Evolutionary conservation across 805 yeast genomes (phyloP).

Genomic region (Kluyveromyces starmeri): DNA sequence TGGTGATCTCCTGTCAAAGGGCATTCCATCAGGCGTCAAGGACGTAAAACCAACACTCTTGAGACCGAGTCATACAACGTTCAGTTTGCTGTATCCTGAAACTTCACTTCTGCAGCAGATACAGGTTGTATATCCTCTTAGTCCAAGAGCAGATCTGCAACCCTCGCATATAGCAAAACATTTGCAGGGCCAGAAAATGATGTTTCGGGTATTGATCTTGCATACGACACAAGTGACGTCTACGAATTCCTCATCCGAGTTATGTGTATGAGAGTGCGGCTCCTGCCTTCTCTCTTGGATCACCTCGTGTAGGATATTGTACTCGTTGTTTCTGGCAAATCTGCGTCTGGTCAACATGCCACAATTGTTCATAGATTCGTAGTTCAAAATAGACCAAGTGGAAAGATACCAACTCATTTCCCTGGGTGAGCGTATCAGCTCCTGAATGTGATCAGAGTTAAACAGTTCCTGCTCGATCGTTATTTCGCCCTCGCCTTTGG

Average conservation of each 20-base stretch:
- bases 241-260: slow-evolving; percentile 27
- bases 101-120: slow-evolving; percentile 78
- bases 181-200: slow-evolving; percentile 88
- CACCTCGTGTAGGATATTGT: slow-evolving; percentile 25
- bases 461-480: not conserved
- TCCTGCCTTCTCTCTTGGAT: slow-evolving; percentile 16
- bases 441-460: slow-evolving; percentile 11
- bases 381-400: slow-evolving; percentile 23
- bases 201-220: slow-evolving; percentile 60
- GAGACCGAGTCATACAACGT: slow-evolving; percentile 15
- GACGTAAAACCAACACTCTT: too few species aligned
- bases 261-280: slow-evolving; percentile 7
- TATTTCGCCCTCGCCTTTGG: not conserved
- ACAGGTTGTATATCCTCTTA: slow-evolving; percentile 67
- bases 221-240: slow-evolving; percentile 68
- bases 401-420: slow-evolving; percentile 22
- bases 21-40: too few species aligned
- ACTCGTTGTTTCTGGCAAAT: slow-evolving; percentile 25
- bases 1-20: too few species aligned
- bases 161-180: slow-evolving; percentile 84
- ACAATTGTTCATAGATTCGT: slow-evolving; percentile 15
- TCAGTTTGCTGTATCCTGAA: slow-evolving; percentile 39
- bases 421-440: slow-evolving; percentile 14
- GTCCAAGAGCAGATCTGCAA: slow-evolving; percentile 65
- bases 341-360: slow-evolving; percentile 29